Base-by-base conservation (phyloP, 2,329 filamentous ascomycete genomes). In the Ustilaginoidea virens region DNA sequence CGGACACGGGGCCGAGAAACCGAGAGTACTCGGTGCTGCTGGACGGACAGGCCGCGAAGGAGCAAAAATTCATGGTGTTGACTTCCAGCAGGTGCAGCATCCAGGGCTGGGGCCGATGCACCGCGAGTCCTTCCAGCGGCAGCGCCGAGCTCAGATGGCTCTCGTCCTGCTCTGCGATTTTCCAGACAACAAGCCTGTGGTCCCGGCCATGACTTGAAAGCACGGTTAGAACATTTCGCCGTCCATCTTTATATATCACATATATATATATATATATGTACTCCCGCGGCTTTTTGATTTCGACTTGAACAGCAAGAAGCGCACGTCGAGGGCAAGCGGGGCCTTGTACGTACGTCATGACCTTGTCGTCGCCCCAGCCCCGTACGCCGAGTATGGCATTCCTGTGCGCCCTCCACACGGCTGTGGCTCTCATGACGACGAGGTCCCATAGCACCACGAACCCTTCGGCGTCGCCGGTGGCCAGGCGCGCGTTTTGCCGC, bases 11-110 rank as follows among this genome's bases (percentile, higher is more conserved):
- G 4, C 43, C 36, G 8, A 43, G 29, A 21, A 36, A 17, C 13
- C 36, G 17, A 39, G 30, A 20, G 22, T 26, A 17, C 7, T 38
- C 36, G 12, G 49, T 37, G 5, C 51, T 41, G 6, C 35, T 34
- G 24, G 53, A 47, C 34, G 59, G 34, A 46, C 75, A 76, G 36
- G 66, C 63, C 2, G 78, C 66, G 49, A 93, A 93, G 2, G 79
- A 68, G 48, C 90, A 98, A 49, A 96, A 98, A 47, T 96, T 98
- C 57, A 96, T 69, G 2, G 87, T 83, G 46, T 94, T 94, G 24
- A 96, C 83, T 5, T 80, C 64, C 5, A 98, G 58, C 4, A 80
- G 68, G 51, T 93, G 71, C 14, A 93, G 52, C n/a, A 94, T 58
- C 83, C 82, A 92, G 17, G 90, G 90, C 42, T 75, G 66, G 12